Base-by-base conservation (phyloP, 2,329 filamentous ascomycete species). In the Sporothrix brunneoviolacea region DNA sequence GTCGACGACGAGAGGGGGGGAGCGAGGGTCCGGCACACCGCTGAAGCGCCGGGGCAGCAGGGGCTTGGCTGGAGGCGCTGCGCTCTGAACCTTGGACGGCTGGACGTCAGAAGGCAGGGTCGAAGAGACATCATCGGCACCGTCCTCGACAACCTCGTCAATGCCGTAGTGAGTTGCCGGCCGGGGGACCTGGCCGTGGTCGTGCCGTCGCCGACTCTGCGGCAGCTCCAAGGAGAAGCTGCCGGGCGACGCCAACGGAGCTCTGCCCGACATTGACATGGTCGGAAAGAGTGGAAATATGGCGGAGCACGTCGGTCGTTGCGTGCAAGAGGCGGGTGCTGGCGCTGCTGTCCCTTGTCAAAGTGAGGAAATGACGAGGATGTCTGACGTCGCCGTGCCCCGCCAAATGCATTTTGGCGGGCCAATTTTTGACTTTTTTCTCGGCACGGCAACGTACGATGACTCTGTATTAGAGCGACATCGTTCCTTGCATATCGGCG, bases 131-230 rank as follows among this genome's bases (percentile, higher is more conserved):
- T 62, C 63, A 30, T 66, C 62, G 27, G 63, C 64, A 54, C 68
- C 67, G 53, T 79, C 76, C 63, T 84, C 80, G 46, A 84, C 75
- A 15, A 84, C 79, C 40, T 79, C 80, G 61, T 84, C 81, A 58
- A 84, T 84, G 55, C 79, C 80, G 55, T 80, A 79, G 62, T 77
- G 73, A 52, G 69, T 70, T 24, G 82, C 79, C 41, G 75, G 70
- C 54, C 54, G 49, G 8, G 47, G 12, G 4, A 45, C 10, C 13
- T 48, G 52, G n/a, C 22, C 24, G 12, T 22, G 19, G 21, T 71
- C 71, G 53, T 68, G 67, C 10, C 78, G 77, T 27, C 77, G 76
- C 43, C 80, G 77, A 57, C 80, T 82, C 60, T 83, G 78, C 64
- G 83, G 79, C 60, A 83, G 77, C 57, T 83, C 80, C 62, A 56